Percentiles rank a stretch among this genome's conserved stretches.
Conservation (phyloP, 2,329 filamentous ascomycete species). For the Epichloe glyceriae region DNA sequence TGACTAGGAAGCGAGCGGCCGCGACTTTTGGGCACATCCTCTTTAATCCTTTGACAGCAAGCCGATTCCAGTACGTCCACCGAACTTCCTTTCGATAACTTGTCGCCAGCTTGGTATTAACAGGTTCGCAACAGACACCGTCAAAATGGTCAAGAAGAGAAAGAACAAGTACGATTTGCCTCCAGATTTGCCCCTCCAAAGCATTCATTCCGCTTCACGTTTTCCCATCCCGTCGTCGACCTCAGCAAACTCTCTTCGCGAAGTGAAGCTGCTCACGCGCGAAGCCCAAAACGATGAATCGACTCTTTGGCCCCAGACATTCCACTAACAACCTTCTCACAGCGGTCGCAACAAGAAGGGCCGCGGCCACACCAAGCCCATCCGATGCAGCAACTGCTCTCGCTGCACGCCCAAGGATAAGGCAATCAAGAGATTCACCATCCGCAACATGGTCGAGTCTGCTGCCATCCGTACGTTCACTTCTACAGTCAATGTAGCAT, state of each 20-base stretch:
- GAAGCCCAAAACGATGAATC: neutral
- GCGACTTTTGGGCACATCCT: constrained; percentile 8
- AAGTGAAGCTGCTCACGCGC: constrained; percentile 8
- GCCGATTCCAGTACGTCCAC: neutral
- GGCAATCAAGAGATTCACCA: constrained; percentile 99
- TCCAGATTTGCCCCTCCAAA: neutral
- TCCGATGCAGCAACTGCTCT: constrained; percentile 64
- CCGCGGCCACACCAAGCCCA: constrained; percentile 99
- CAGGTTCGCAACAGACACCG: constrained; percentile 34
- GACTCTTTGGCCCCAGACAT: constrained; percentile 2
- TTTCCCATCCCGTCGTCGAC: constrained; percentile 2
- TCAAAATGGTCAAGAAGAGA: constrained; percentile 61
- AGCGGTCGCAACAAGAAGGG: constrained; percentile 99
- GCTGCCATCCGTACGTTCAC: constrained; percentile 88
- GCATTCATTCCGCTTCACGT: neutral
- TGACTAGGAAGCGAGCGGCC: constrained; percentile 6
- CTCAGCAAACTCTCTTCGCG: neutral
- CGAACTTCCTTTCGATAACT: constrained; percentile 12
- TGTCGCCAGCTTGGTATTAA: constrained; percentile 18
- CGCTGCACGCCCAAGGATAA: constrained; percentile 98
- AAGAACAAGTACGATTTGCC: constrained; percentile 46
- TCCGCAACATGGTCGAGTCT: constrained; percentile 99
- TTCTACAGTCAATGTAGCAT: neutral
- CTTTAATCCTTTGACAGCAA: neutral
- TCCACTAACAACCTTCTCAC: constrained; percentile 14